Base-by-base conservation (phyloP, 768 basidiomycete species). In the Pulveroboletus sp. region DNA sequence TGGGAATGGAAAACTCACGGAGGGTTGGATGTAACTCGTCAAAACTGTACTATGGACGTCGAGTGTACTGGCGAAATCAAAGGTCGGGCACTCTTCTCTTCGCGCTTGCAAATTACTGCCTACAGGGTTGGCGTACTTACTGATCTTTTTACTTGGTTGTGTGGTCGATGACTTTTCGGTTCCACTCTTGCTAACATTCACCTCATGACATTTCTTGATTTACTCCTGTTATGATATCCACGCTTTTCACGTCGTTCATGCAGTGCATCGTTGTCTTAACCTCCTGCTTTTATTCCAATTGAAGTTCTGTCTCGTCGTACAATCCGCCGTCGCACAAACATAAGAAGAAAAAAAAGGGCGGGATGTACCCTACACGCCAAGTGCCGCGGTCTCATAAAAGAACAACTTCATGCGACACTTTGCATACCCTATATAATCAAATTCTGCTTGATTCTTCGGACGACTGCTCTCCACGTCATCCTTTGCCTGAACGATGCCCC, bases 401-500 rank as follows among this genome's bases (percentile, higher is more conserved):
- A 90, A 90, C 9, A 71, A 73, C 14, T 75, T 68, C 76, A 88
- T 78, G 32, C 87, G 80, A 64, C 79, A 78, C 54, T 70, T 73
- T 15, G 93, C 84, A 64, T 96, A 97, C 10, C 76, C 75, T 54
- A 97, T 68, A 68, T 97, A 96, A 69, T 98, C 89, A 64, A 96
- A 98, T 57, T 93, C 95, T 14, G 79, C 79, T 57, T 82, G 77
- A 33, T 12, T 32, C 68, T 72, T 39, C 76, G 15, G 14, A 14
- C 38, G 77, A 36, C 75, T 72, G 15, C 69, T 76, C 58, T 85
- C 78, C 7, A 91, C 55, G 57, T 85, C 80, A 57, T 91, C 89
- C 55, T 80, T 80, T 6, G 90, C 92, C 68, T 95, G 93, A 5
- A 98, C 82, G 55, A 98, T 76, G 8, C 89, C 93, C 96, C 96